Conservation (phyloP, 106 monocot species). For the Phalaenopsis aphrodite region DNA sequence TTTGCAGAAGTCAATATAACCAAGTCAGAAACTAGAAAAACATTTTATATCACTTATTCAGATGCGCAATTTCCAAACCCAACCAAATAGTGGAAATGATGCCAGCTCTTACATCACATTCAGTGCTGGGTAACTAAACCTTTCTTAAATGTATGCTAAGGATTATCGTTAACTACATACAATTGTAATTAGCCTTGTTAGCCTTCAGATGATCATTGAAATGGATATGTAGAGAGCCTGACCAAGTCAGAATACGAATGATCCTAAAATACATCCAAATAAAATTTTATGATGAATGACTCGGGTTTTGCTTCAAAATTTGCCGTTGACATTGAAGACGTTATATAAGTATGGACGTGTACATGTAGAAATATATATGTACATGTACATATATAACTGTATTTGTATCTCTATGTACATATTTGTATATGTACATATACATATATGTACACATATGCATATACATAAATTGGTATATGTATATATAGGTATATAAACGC, state of each 20-base stretch:
- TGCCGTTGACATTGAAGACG: too few species aligned
- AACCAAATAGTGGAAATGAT: background rate
- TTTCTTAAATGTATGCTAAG: background rate
- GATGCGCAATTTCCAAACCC: background rate
- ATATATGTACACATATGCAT: too few species aligned
- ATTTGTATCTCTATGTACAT: too few species aligned
- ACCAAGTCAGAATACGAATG: background rate
- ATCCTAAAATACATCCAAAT: background rate
- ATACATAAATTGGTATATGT: too few species aligned
- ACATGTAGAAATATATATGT: too few species aligned
- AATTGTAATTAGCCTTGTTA: background rate
- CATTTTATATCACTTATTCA: background rate
- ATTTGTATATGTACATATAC: too few species aligned
- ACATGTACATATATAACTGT: too few species aligned
- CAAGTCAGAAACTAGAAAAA: background rate
- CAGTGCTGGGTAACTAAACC: background rate
- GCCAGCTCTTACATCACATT: background rate
- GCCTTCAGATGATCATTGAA: background rate
- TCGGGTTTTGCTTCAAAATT: background rate
- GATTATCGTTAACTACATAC: background rate
- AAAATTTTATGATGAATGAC: background rate
- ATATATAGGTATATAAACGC: too few species aligned
- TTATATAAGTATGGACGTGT: too few species aligned
- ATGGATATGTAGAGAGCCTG: background rate
- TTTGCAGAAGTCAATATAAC: background rate